These are phyloP conservation scores for Saitozyma sp. DNA, from an alignment of 768 basidiomycete genomes.

Conservation along the genomic window DNA sequence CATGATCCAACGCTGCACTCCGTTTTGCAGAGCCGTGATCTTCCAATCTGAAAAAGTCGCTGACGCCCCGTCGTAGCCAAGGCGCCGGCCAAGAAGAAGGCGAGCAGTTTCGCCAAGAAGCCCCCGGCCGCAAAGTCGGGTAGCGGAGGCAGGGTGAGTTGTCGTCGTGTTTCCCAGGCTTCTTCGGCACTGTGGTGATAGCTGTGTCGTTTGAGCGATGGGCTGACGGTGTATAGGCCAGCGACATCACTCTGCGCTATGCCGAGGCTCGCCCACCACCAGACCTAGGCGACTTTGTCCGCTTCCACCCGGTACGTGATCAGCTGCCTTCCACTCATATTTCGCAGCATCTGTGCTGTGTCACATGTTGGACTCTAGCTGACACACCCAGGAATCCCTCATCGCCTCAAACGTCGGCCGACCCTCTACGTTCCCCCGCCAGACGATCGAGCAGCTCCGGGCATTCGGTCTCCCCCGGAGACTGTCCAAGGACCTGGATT, in stretches of 20 bases:
- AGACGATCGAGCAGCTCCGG: slow-evolving; percentile 52
- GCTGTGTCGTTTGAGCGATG: background rate
- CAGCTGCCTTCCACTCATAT: too few species aligned
- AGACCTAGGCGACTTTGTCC: slow-evolving; percentile 15
- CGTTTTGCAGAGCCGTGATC: too few species aligned
- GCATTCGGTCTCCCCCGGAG: slow-evolving; percentile 72
- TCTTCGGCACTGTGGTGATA: background rate
- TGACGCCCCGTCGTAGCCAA: slow-evolving; percentile 3
- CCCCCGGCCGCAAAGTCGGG: slow-evolving; percentile 3
- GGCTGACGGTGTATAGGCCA: background rate
- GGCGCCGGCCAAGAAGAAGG: slow-evolving; percentile 5
- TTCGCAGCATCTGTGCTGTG: background rate
- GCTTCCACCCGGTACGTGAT: slow-evolving; percentile 17
- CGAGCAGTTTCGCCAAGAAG: slow-evolving; percentile 16
- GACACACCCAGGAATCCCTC: slow-evolving; percentile 2
- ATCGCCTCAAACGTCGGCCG: slow-evolving; percentile 25
- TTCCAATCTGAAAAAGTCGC: background rate
- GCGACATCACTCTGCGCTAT: slow-evolving; percentile 9
- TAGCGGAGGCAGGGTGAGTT: slow-evolving; percentile 5
- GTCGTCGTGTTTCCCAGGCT: background rate
- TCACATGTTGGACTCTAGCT: background rate
- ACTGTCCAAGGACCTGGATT: slow-evolving; percentile 68
- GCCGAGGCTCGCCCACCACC: slow-evolving; percentile 9
- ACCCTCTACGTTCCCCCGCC: slow-evolving; percentile 27
- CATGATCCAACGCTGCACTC: too few species aligned